Evolutionary conservation across 1,284 basidiomycete genomes (phyloP).

Genomic region (Porodaedalea pini): DNA sequence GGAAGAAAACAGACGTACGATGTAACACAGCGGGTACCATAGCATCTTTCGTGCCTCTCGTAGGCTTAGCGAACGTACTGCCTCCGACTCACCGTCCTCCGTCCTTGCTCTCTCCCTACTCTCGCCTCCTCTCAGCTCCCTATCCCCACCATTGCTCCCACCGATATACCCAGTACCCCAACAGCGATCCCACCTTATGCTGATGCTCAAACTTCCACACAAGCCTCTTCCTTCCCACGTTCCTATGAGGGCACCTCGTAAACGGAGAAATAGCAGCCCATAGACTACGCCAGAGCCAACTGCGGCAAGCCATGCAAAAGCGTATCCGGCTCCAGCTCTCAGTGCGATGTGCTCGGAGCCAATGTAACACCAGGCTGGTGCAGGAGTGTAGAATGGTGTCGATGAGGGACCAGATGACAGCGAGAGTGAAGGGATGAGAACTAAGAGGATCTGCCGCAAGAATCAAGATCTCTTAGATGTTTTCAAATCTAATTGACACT

Average conservation of each 20-base stretch:
- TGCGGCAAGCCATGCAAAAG: constrained; percentile 12
- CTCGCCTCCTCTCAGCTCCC: not conserved
- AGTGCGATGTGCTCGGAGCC: not conserved
- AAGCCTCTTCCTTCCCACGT: not conserved
- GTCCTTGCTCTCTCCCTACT: not conserved
- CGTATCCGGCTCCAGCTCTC: constrained; percentile 6
- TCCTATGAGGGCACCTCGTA: constrained; percentile 12
- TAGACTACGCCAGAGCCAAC: constrained; percentile 7
- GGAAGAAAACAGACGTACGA: constrained; percentile 1
- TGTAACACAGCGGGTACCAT: constrained; percentile 17
- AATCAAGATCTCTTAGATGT: not conserved
- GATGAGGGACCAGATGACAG: not conserved
- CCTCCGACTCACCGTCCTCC: not conserved
- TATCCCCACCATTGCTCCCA: not conserved
- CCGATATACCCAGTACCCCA: not conserved
- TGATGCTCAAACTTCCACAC: not conserved
- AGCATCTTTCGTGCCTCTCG: constrained; percentile 20
- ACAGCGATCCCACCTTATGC: not conserved
- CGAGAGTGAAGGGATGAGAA: constrained; percentile 4
- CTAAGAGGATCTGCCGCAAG: constrained; percentile 8
- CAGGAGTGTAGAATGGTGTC: constrained; percentile 14
- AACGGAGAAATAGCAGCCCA: constrained; percentile 12
- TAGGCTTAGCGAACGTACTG: not conserved
- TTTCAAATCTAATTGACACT: not conserved
- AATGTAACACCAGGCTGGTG: constrained; percentile 21